phyloP scores from a whole-genome alignment of 495 filamentous ascomycete genomes.

The Lineolata rhizophorae region DNA sequence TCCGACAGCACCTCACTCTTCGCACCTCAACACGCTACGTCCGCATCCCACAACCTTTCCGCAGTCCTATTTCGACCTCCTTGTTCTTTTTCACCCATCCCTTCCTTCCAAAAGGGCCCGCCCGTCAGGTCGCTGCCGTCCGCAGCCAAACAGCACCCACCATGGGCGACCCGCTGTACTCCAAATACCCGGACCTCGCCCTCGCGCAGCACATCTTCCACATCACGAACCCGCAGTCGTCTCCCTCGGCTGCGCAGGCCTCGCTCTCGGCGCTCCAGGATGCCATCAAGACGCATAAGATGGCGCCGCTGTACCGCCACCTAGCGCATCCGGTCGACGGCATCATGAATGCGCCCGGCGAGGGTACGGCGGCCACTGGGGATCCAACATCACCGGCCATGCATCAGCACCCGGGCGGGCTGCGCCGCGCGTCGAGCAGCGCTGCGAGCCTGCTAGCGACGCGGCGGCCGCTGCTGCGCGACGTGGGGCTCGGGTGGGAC shows the following conservation, averaged over 20 bases:
- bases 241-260: constrained; percentile 40
- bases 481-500: constrained; percentile 67
- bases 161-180: constrained; percentile 97
- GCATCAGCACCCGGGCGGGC: constrained; percentile 26
- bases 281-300: constrained; percentile 81
- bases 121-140: too few species aligned
- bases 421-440: constrained; percentile 14
- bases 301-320: constrained; percentile 91
- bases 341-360: constrained; percentile 58
- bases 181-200: constrained; percentile 77
- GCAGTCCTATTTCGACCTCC: too few species aligned
- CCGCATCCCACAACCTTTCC: not conserved
- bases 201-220: constrained; percentile 95
- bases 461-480: constrained; percentile 29
- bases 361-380: constrained; percentile 43
- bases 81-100: not conserved
- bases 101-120: constrained; percentile 1
- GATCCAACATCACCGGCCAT: too few species aligned
- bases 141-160: too few species aligned
- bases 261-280: constrained; percentile 73
- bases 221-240: constrained; percentile 69
- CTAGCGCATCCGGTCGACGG: constrained; percentile 88
- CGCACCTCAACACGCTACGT: too few species aligned
- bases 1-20: too few species aligned
- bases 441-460: constrained; percentile 50